Base-by-base conservation (phyloP, 345 rosid genomes). In the Aquilaria yunnanensis region DNA sequence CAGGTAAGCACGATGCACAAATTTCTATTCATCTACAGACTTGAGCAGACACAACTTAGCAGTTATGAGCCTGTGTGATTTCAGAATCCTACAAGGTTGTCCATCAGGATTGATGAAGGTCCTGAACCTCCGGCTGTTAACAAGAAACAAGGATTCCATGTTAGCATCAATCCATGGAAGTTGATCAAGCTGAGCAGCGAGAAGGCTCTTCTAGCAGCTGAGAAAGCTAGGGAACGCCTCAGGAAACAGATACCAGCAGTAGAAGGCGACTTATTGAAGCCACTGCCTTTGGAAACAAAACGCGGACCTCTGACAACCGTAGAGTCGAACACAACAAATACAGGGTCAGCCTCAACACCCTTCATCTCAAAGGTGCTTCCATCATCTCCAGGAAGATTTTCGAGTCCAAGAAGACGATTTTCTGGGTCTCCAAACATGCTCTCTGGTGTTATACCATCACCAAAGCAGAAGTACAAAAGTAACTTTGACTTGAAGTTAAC, bases 361-460 rank as follows among this genome's bases (percentile, higher is more conserved):
- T 66, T 80, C 2, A 61, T 81, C 66, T 68, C 92, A 52, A 71
- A 69, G 55, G 83, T 68, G 71, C 73, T 77, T 71, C 74, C 77
- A 1, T 75, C 64, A 54, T 88, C 96, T 43, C 90, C 95, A 13
- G 84, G 85, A 69, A 75, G 72, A 57, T 78, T 90, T 75, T 78
- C 92, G 30, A 88, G 99, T 57, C 99, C 99, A 30, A 72, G 97
- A 67, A 81, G 99, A 76, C 75, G 98, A 51, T 81, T 90, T 74
- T 92, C 98, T 10, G 85, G 85, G 34, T 77, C 92, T 55, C 76
- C 83, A 32, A 70, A 76, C 34, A 71, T 64, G 72, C 65, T 81
- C 11, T 57, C 83, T 11, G 78, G 78, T 16, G 56, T 71, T 31
- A 23, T 67, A 51, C 81, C 96, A 51, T 92, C 92, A 0, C 99